A percentile compares a stretch with the other conserved stretches of the same genome.
phyloP scores from a whole-genome alignment of 768 basidiomycete genomes.

The Rhodotorula diobovata region DNA sequence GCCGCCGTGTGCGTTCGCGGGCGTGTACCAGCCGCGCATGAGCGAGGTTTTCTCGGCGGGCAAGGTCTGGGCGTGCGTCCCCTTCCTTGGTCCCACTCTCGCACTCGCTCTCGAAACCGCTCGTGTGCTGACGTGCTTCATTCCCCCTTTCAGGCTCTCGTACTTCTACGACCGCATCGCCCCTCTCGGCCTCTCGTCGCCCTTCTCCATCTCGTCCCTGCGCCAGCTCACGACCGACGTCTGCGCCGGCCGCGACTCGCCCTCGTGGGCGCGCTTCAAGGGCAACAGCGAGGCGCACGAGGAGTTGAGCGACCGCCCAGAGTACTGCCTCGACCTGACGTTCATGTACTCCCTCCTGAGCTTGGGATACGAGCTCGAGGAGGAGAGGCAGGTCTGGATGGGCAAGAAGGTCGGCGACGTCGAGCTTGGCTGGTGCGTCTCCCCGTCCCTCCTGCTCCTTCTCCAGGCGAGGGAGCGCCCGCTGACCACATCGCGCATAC shows the following conservation, averaged over 20 bases:
- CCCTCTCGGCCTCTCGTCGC: constrained; percentile 56
- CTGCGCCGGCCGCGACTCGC: constrained; percentile 63
- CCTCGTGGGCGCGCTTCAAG: constrained; percentile 56
- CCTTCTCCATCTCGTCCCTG: constrained; percentile 42
- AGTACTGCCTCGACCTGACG: constrained; percentile 92
- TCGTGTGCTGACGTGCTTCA: too few species aligned
- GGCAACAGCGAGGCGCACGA: constrained; percentile 53
- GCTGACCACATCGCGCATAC: neutral
- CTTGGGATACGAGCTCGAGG: constrained; percentile 83
- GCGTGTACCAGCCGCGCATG: constrained; percentile 92
- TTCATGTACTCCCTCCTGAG: constrained; percentile 86
- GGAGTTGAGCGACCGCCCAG: constrained; percentile 76
- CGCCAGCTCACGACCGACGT: constrained; percentile 61
- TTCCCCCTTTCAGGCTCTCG: constrained; percentile 54
- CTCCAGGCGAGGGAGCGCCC: neutral
- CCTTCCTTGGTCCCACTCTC: too few species aligned
- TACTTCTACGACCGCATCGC: constrained; percentile 95
- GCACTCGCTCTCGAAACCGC: too few species aligned
- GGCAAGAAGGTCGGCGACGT: constrained; percentile 85
- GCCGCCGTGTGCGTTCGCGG: constrained; percentile 94
- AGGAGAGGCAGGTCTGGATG: constrained; percentile 58
- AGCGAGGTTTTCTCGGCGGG: constrained; percentile 81
- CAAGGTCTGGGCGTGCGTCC: constrained; percentile 47
- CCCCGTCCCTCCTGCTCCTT: neutral
- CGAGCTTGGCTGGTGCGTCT: constrained; percentile 73